A percentile compares a stretch with the other conserved stretches of the same genome.
phyloP scores from a whole-genome alignment of 2,329 filamentous ascomycete genomes.

The Aspergillus floridensis region DNA sequence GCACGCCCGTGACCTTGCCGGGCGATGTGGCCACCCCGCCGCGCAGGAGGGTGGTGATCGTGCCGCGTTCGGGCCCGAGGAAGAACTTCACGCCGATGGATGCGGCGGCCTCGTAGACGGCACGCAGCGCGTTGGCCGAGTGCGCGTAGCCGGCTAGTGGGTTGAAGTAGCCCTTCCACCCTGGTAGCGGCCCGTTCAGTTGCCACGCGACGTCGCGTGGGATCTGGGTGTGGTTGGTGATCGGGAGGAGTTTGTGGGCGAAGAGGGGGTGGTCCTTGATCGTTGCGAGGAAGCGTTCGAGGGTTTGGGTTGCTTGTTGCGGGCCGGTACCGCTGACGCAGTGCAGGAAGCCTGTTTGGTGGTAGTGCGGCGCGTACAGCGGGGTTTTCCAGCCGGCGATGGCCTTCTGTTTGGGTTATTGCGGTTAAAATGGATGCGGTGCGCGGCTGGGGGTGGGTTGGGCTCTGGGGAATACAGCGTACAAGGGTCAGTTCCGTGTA shows the following conservation, averaged over 20 bases:
- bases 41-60: slow-evolving; percentile 44
- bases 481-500: slow-evolving; percentile 57
- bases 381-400: slow-evolving; percentile 54
- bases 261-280: slow-evolving; percentile 35
- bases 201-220: slow-evolving; percentile 46
- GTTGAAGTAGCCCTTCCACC: slow-evolving; percentile 61
- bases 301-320: slow-evolving; percentile 47
- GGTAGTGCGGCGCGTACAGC: slow-evolving; percentile 54
- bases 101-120: slow-evolving; percentile 46
- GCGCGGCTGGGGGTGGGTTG: not conserved
- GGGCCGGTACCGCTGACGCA: slow-evolving; percentile 50
- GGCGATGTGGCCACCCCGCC: slow-evolving; percentile 13
- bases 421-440: not conserved
- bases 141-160: slow-evolving; percentile 58
- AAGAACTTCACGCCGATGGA: slow-evolving; percentile 44
- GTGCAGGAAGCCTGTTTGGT: slow-evolving; percentile 53
- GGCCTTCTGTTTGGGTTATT: slow-evolving; percentile 41
- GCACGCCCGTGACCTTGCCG: slow-evolving; percentile 32
- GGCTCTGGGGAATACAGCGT: not conserved
- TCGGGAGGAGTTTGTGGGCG: slow-evolving; percentile 39
- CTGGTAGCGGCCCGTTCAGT: slow-evolving; percentile 48
- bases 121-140: slow-evolving; percentile 51
- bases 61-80: slow-evolving; percentile 42
- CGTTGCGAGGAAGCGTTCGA: slow-evolving; percentile 45
- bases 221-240: slow-evolving; percentile 43